phyloP scores from a whole-genome alignment of 73 alveolate genomes.

The Breviolum minutum region DNA sequence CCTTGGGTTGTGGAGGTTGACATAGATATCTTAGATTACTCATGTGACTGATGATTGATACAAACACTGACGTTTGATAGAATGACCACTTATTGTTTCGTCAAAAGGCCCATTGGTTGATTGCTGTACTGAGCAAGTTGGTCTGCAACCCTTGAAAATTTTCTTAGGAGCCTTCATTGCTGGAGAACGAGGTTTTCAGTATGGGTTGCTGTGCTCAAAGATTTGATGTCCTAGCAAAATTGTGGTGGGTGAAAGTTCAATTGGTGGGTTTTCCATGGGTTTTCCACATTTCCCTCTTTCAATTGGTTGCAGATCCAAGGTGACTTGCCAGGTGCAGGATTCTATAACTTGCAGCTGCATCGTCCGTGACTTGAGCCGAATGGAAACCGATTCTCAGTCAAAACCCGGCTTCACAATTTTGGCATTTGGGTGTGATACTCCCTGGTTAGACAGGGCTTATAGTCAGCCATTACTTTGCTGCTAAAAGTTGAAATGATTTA shows the following conservation, averaged over 20 bases:
- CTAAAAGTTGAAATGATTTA: neutral
- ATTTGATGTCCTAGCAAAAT: neutral
- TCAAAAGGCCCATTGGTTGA: no score
- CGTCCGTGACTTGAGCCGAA: slow-evolving; percentile 25
- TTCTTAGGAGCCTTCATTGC: slow-evolving; percentile 67
- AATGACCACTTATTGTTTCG: neutral
- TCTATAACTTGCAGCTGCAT: slow-evolving; percentile 50
- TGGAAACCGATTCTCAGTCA: no score
- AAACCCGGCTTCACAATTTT: neutral
- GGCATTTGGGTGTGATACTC: neutral
- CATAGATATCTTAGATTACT: no score
- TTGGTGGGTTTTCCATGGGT: no score
- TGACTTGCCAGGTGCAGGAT: slow-evolving; percentile 43
- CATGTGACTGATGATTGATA: neutral
- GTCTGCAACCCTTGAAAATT: no score
- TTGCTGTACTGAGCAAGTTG: no score
- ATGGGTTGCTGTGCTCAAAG: slow-evolving; percentile 30
- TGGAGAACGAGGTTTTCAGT: slow-evolving; percentile 36
- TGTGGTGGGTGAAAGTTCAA: no score
- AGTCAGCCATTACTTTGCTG: neutral
- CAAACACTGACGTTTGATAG: neutral
- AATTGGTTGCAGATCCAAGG: slow-evolving; percentile 6
- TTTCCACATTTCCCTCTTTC: no score
- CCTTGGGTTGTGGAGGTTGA: neutral
- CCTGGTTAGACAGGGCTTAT: neutral